These are phyloP conservation scores for Salix suchowensis DNA, from an alignment of 345 rosid genomes.

Conservation along the genomic window DNA sequence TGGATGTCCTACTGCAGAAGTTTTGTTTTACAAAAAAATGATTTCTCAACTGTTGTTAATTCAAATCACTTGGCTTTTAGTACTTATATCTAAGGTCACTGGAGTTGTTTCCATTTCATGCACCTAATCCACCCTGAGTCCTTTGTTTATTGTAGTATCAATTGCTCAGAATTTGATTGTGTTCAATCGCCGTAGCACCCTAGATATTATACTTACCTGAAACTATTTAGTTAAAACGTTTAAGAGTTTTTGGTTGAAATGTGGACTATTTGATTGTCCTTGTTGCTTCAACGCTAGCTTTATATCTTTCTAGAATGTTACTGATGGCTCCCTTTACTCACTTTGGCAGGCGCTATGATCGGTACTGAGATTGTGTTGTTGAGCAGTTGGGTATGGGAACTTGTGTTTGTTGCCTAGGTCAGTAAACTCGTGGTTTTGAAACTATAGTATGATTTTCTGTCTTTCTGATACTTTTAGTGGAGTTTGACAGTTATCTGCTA, in stretches of 20 bases:
- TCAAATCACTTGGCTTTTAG: not conserved
- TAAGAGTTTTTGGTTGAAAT: not conserved
- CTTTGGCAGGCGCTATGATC: constrained; percentile 43
- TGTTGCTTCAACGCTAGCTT: not conserved
- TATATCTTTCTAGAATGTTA: too few species aligned
- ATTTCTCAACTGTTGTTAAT: not conserved
- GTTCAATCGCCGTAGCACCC: not conserved
- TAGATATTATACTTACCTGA: not conserved
- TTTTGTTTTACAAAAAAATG: not conserved
- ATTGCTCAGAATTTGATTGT: not conserved
- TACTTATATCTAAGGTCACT: not conserved
- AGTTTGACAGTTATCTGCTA: constrained; percentile 11
- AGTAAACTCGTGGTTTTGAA: constrained; percentile 11
- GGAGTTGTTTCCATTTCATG: not conserved
- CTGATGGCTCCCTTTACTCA: not conserved
- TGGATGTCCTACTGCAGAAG: not conserved
- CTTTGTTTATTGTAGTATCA: not conserved
- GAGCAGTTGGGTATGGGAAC: constrained; percentile 7
- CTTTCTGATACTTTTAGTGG: constrained; percentile 11
- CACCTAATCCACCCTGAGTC: not conserved
- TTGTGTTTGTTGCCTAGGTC: constrained; percentile 9
- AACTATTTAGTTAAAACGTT: not conserved
- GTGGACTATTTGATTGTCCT: not conserved
- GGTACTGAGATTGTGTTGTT: constrained; percentile 30
- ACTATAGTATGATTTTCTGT: constrained; percentile 12